Evolutionary conservation across 129 eudicot species (phyloP).

Genomic region (Saussurea involucrata): DNA sequence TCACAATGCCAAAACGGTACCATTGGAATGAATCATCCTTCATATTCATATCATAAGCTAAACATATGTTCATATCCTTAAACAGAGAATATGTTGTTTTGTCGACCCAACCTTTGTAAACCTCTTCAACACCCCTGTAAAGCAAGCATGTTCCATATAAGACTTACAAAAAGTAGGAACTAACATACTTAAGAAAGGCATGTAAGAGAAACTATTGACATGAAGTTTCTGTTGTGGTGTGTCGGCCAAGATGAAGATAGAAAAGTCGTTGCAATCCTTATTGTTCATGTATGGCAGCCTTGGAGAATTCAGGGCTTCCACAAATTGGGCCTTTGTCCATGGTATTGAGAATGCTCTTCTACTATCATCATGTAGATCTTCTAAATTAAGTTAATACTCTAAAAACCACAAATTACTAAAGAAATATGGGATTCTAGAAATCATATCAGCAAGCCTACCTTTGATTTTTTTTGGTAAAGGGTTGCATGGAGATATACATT

Average conservation of each 20-base stretch:
- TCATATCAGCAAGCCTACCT: conserved; percentile 3
- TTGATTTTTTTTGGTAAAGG: not conserved
- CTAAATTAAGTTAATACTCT: not conserved
- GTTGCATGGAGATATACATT: not conserved
- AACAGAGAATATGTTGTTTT: no score
- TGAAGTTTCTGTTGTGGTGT: conserved; percentile 37
- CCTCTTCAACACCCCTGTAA: no score
- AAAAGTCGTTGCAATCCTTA: conserved; percentile 21
- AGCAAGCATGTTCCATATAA: no score
- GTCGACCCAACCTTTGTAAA: no score
- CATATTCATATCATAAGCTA: no score
- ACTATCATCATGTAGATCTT: conserved; percentile 28
- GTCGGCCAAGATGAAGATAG: conserved; percentile 34
- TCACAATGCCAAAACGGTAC: no score
- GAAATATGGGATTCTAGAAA: not conserved
- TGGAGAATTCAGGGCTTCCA: conserved; percentile 45
- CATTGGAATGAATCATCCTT: no score
- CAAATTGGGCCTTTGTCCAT: conserved; percentile 19
- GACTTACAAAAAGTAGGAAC: no score
- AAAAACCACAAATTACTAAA: not conserved
- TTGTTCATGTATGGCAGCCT: conserved; percentile 24
- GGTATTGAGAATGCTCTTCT: no score
- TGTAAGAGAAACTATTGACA: no score
- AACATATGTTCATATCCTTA: no score
- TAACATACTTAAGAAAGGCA: no score